Evolutionary conservation across 352 stramenopile genomes (phyloP), one percentile per base, ranked within the genome.

Genomic region (Phytophthora ohioensis): DNA sequence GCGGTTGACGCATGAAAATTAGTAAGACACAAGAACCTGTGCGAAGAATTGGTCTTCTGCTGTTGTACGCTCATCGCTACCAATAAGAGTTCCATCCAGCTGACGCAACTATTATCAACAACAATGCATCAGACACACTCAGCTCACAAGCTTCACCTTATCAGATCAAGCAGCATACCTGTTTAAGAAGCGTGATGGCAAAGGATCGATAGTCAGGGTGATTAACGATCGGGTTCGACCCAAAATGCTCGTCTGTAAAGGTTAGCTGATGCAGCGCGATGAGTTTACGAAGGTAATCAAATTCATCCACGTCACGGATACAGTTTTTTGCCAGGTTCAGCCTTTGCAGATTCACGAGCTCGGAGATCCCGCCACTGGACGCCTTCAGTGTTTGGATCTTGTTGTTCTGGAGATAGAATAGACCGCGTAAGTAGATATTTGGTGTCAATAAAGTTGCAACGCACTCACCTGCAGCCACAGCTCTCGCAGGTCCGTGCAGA

Each of bases 241-340:
- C 92, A 66, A 96, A 98, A 57, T 97, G 87, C 7, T 87, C 81
- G 59, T 97, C 90, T n/a, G 75, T 10, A 30, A 98, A 87, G 3
- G 77, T 75, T 42, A 97, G 63, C 1, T 75, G 63, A 15, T 78
- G 78, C 21, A 98, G 75, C 27, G 69, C 71, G 3, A 92, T 69
- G 10, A 97, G 67, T 39, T 76, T 79, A 1, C 76, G 75, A 42
- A 97, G 73, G 4, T 86, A 52, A 52, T 91, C 71, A 9, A 97
- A 74, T 38, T 97, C 85, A 41, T 91, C 77, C 30, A 95, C 81
- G 46, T 82, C 73, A 9, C 75, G 72, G 5, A 98, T 85, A 2
- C 75, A 70, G 53, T 98, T 98, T 39, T 91, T 88, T 3, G 84
- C 86, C 3, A 97, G 34, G 2, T 87, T 76, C 7, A 98, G 62